These are phyloP conservation scores for Beauveria sp. DNA, from an alignment of 2,329 filamentous ascomycete species.

Conservation along the genomic window DNA sequence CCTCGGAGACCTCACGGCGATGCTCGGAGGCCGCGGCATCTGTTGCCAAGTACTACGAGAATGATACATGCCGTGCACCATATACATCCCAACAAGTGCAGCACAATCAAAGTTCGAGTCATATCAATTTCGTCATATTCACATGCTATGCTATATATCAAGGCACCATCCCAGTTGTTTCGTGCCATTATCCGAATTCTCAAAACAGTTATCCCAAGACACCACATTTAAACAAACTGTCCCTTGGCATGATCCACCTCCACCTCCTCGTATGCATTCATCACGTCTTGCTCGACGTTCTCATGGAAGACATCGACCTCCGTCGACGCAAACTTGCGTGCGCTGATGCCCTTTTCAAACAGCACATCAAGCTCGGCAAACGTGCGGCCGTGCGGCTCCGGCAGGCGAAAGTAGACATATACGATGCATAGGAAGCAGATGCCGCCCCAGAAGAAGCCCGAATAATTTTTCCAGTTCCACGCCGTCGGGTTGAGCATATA, in stretches of 20 bases:
- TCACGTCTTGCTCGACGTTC: conserved; percentile 37
- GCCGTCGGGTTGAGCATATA: conserved; percentile 87
- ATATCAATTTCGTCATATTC: background rate
- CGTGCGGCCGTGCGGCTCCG: conserved; percentile 70
- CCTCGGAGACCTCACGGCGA: conserved; percentile 1
- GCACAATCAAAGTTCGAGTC: background rate
- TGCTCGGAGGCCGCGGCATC: conserved; percentile 7
- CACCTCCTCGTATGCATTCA: conserved; percentile 38
- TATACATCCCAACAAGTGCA: background rate
- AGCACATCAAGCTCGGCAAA: conserved; percentile 83
- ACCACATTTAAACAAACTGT: background rate
- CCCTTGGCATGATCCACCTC: conserved; percentile 2
- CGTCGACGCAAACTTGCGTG: conserved; percentile 62
- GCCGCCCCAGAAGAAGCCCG: conserved; percentile 83
- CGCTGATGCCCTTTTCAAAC: conserved; percentile 66
- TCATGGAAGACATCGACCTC: conserved; percentile 50
- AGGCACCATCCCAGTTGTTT: background rate
- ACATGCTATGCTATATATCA: background rate
- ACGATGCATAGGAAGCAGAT: conserved; percentile 74
- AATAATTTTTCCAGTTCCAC: conserved; percentile 84
- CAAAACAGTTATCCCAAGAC: background rate
- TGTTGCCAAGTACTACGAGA: background rate
- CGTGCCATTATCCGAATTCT: background rate
- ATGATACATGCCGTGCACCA: background rate
- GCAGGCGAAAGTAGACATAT: conserved; percentile 64